Evolutionary conservation across 345 rosid genomes (phyloP).

Genomic region (Citrus australasica): DNA sequence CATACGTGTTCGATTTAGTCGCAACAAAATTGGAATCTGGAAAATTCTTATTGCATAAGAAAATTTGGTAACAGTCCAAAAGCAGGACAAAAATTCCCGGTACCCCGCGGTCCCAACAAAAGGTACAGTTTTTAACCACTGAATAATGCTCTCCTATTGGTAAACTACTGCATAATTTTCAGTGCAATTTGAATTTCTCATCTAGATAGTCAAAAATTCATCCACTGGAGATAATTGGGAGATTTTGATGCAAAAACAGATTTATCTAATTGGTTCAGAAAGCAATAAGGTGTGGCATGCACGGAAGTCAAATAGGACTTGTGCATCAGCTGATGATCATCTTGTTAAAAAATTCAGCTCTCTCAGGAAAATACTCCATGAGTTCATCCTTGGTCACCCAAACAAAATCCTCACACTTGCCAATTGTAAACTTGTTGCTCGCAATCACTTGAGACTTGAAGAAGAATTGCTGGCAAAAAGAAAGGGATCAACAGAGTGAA

Average conservation of each 20-base stretch:
- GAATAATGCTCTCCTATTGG: background rate
- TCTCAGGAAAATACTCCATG: slow-evolving; percentile 76
- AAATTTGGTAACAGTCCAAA: background rate
- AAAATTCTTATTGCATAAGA: background rate
- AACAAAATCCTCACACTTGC: slow-evolving; percentile 69
- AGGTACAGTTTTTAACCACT: background rate
- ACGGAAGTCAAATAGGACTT: background rate
- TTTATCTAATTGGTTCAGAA: background rate
- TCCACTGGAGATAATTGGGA: background rate
- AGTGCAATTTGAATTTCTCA: background rate
- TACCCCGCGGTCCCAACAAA: background rate
- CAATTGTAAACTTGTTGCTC: slow-evolving; percentile 55
- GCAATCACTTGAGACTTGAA: slow-evolving; percentile 92
- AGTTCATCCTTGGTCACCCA: slow-evolving; percentile 97
- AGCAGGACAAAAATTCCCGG: background rate
- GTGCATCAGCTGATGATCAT: slow-evolving; percentile 75
- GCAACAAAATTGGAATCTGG: background rate
- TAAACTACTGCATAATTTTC: background rate
- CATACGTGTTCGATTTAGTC: background rate
- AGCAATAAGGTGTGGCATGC: background rate
- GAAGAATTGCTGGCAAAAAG: slow-evolving; percentile 66
- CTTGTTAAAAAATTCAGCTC: slow-evolving; percentile 67
- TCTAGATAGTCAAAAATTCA: slow-evolving; percentile 6
- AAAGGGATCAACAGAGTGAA: background rate
- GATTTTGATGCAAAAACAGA: background rate